Percentiles rank a stretch among this genome's conserved stretches.
These are phyloP conservation scores for Paraurostyla sp. DNA, from an alignment of 73 alveolate genomes.

Conservation along the genomic window DNA sequence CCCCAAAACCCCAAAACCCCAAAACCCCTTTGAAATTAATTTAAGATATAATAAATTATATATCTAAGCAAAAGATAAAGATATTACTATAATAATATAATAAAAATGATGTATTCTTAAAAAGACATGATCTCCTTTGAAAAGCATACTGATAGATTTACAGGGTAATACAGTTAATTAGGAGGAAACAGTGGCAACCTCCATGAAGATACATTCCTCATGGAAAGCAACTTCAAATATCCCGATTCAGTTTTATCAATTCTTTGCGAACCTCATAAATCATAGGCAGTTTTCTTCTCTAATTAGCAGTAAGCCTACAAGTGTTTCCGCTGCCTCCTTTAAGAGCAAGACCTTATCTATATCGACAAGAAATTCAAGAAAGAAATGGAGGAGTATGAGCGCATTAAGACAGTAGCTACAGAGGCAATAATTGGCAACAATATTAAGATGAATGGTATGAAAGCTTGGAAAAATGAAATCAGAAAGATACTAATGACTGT, in stretches of 20 bases:
- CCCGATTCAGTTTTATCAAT: conserved; percentile 3
- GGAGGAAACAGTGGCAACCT: background rate
- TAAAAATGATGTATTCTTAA: background rate
- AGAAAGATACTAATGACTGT: conserved; percentile 27
- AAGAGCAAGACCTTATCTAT: conserved; percentile 45
- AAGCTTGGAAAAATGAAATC: conserved; percentile 42
- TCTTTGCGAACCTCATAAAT: conserved; percentile 43
- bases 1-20: no score
- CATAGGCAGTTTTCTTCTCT: conserved; percentile 51
- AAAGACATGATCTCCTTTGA: conserved; percentile 41
- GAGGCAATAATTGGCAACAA: conserved; percentile 1
- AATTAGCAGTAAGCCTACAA: conserved; percentile 36
- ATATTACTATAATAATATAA: background rate
- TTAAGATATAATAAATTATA: no score
- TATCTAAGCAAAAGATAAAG: no score
- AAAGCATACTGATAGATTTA: background rate
- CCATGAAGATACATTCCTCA: conserved; percentile 36
- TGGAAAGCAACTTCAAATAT: background rate
- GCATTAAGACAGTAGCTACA: conserved; percentile 33
- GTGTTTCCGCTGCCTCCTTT: conserved; percentile 28
- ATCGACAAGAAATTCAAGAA: conserved; percentile 48
- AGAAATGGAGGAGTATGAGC: conserved; percentile 62
- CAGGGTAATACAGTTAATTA: background rate
- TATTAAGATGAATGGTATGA: conserved; percentile 23
- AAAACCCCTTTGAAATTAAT: no score